A percentile compares a stretch with the other conserved stretches of the same genome.
Evolutionary conservation across 495 filamentous ascomycete species (phyloP).

Genomic region (Hamigera avellanea): DNA sequence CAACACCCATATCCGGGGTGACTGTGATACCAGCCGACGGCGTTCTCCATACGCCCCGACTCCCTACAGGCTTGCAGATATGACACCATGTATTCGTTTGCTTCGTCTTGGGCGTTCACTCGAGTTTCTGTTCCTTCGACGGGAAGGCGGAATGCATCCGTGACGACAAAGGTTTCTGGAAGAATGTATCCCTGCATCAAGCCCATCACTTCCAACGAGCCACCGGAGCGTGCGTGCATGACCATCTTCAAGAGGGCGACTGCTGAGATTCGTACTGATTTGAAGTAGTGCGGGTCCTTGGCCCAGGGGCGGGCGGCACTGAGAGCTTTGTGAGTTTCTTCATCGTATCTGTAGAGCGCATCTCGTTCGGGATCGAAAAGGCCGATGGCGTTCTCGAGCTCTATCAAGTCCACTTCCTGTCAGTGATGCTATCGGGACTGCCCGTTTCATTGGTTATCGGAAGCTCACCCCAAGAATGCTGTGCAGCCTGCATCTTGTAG

Average conservation of each 20-base stretch:
- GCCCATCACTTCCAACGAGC: slow-evolving; percentile 91
- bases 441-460: too few relatives aligned
- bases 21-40: slow-evolving; percentile 95
- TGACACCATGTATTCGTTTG: slow-evolving; percentile 91
- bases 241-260: slow-evolving; percentile 97
- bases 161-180: slow-evolving; percentile 77
- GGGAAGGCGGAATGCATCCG: slow-evolving; percentile 85
- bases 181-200: slow-evolving; percentile 91
- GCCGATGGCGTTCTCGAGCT: slow-evolving; percentile 77
- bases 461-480: slow-evolving; percentile 48
- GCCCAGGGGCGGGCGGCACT: slow-evolving; percentile 60
- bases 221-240: slow-evolving; percentile 93
- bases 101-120: slow-evolving; percentile 90
- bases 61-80: slow-evolving; percentile 70
- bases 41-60: slow-evolving; percentile 72
- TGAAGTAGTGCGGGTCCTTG: slow-evolving; percentile 81
- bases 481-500: slow-evolving; percentile 39
- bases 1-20: slow-evolving; percentile 98
- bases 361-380: slow-evolving; percentile 80
- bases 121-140: slow-evolving; percentile 97
- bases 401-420: slow-evolving; percentile 28
- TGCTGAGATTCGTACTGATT: slow-evolving; percentile 83
- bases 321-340: slow-evolving; percentile 47
- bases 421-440: too few relatives aligned
- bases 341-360: slow-evolving; percentile 77